phyloP scores from a whole-genome alignment of 2,329 filamentous ascomycete genomes.

The Pseudofabraea citricarpa region DNA sequence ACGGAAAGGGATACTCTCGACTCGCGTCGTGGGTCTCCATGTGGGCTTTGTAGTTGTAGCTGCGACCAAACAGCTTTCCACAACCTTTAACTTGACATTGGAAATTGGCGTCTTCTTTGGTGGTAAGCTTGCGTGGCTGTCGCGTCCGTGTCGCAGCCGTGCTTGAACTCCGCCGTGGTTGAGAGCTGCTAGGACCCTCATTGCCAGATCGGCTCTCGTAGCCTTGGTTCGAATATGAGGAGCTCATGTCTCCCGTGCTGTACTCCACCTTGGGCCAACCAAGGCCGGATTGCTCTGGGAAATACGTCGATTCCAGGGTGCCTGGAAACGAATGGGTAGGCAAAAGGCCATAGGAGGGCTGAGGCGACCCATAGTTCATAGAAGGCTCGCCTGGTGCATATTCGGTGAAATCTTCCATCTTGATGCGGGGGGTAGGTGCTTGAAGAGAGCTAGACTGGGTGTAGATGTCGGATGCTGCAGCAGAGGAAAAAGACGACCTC shows the following conservation, averaged over 20 bases:
- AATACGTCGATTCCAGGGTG: conserved; percentile 22
- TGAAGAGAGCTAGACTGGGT: conserved; percentile 24
- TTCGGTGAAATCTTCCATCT: conserved; percentile 27
- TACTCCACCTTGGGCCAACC: conserved; percentile 26
- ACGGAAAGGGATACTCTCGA: conserved; percentile 66
- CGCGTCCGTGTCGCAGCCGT: conserved; percentile 23
- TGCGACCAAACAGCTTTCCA: conserved; percentile 73
- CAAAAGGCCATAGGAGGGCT: conserved; percentile 16
- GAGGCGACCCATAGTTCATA: conserved; percentile 22
- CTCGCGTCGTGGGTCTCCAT: conserved; percentile 77
- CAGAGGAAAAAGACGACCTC: conserved; percentile 28
- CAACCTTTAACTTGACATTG: conserved; percentile 66
- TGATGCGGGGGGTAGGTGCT: conserved; percentile 25
- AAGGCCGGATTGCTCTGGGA: conserved; percentile 19
- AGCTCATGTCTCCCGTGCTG: conserved; percentile 17
- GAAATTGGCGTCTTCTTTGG: conserved; percentile 66
- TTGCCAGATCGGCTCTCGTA: conserved; percentile 23
- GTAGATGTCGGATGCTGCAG: conserved; percentile 25
- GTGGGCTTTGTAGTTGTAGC: conserved; percentile 84
- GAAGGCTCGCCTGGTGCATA: conserved; percentile 17
- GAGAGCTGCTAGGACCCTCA: conserved; percentile 14
- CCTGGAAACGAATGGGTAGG: conserved; percentile 20
- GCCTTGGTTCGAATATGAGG: conserved; percentile 19
- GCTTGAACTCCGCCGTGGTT: conserved; percentile 14
- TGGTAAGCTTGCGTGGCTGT: conserved; percentile 48